Conservation (phyloP, 805 yeast species). For the Saturnispora galanensis region DNA sequence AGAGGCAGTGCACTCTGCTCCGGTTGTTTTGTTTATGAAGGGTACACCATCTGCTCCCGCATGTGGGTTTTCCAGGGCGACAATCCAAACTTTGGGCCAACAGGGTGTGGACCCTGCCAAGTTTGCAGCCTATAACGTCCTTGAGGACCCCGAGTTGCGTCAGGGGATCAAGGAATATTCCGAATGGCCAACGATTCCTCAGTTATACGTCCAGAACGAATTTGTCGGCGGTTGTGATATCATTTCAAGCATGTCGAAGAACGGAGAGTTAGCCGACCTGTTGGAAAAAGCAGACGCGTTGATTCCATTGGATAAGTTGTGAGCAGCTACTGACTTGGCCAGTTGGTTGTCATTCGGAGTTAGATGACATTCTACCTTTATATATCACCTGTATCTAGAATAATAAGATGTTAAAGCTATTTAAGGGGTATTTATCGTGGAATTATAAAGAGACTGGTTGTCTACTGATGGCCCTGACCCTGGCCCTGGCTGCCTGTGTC, state of each 20-base stretch:
- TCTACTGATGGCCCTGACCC: no score
- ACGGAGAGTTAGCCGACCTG: conserved; percentile 82
- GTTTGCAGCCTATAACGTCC: conserved; percentile 93
- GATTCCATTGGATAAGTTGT: conserved; percentile 58
- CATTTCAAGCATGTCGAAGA: conserved; percentile 78
- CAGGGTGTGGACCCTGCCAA: conserved; percentile 95
- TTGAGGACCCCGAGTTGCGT: conserved; percentile 90
- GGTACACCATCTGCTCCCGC: conserved; percentile 98
- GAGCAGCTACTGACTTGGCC: no score
- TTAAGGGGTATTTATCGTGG: no score
- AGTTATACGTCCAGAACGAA: conserved; percentile 80
- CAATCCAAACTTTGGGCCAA: conserved; percentile 86
- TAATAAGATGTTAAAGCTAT: no score
- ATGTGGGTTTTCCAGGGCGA: conserved; percentile 94
- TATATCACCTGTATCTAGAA: no score
- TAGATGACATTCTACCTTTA: no score
- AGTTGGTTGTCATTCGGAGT: no score
- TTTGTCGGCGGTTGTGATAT: conserved; percentile 98
- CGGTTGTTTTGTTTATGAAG: conserved; percentile 95
- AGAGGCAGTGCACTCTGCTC: conserved; percentile 77
- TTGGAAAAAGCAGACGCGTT: conserved; percentile 71
- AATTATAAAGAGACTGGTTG: no score
- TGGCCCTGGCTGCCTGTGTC: neutral
- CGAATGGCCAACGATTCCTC: conserved; percentile 99
- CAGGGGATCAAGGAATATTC: conserved; percentile 92